Evolutionary conservation across 1,284 basidiomycete species (phyloP), one percentile per base, ranked within the genome.

Genomic region (Taiwanofungus camphoratus): DNA sequence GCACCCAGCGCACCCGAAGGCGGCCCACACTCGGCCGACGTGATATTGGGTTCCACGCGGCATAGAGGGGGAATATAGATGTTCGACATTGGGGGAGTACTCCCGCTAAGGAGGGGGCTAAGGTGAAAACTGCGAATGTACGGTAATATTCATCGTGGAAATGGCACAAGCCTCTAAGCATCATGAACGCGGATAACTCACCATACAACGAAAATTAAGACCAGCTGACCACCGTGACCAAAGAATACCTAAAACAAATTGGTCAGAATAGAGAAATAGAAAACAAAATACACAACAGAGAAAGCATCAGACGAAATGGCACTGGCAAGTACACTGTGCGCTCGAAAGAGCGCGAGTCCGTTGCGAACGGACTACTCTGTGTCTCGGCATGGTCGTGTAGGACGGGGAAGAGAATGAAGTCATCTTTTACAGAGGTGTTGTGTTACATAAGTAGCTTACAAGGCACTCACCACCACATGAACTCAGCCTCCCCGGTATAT

Each of bases 331-430:
- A 75, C 81, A 74, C 80, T 82, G 60, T 73, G 75, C 71, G 65
- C 62, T 67, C 70, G 70, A 65, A 53, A 75, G 68, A 70, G 67
- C 69, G 72, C 77, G 64, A 67, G 73, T 77, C 70, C 70, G 78
- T 79, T 80, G 78, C 77, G 76, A 82, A 81, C 76, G 71, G 69
- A 79, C 76, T 65, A 55, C 79, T 82, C 79, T 82, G 62, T 72
- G 11, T 61, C 82, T 85, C 82, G 76, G 68, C 73, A 80, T 76
- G 71, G 78, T 85, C 82, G 81, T 80, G 59, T 85, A 85, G 64
- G 82, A 81, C 79, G 82, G 82, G 82, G 82, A 84, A 85, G 82
- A 84, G 82, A 85, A 85, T 76, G 71, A 72, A 71, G 75, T 81
- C 82, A 83, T 84, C 82, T 22, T 20, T 39, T 34, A 15, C 27